A percentile compares a stretch with the other conserved stretches of the same genome.
Evolutionary conservation across 192 early-diverging fungal genomes (phyloP).

Genomic region (Tieghemiomyces parasiticus): DNA sequence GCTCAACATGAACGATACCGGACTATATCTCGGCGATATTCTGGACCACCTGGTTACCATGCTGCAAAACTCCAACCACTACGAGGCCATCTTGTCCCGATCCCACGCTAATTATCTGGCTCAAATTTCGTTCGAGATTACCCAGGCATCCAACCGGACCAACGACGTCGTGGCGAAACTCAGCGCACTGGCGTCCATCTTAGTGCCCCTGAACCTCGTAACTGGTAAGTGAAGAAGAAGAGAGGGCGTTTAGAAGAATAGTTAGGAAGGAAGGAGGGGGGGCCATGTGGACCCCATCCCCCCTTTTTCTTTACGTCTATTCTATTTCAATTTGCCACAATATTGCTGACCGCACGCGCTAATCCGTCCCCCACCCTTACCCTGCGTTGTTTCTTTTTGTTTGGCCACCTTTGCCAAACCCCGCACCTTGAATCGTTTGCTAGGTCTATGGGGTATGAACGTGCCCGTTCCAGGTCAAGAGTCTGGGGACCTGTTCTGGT

Average conservation of each 20-base stretch:
- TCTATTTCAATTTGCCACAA: too few species aligned
- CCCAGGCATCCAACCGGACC: conserved; percentile 59
- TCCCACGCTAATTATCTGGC: conserved; percentile 65
- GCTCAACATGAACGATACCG: conserved; percentile 29
- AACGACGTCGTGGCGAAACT: conserved; percentile 80
- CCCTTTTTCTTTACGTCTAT: too few species aligned
- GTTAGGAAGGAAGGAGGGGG: too few species aligned
- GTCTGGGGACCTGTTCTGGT: conserved; percentile 22
- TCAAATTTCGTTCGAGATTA: conserved; percentile 61
- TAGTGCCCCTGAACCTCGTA: conserved; percentile 82
- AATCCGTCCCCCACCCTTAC: too few species aligned
- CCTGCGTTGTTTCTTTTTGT: too few species aligned
- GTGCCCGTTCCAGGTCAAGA: conserved; percentile 32
- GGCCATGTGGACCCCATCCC: too few species aligned
- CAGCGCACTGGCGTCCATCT: conserved; percentile 73
- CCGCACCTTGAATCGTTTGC: too few species aligned
- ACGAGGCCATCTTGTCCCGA: conserved; percentile 50
- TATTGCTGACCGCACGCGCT: too few species aligned
- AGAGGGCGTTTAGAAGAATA: too few species aligned
- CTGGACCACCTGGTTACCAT: conserved; percentile 69
- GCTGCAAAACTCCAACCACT: conserved; percentile 62
- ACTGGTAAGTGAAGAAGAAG: too few species aligned
- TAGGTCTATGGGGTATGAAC: conserved; percentile 46
- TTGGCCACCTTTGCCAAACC: too few species aligned
- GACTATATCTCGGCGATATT: conserved; percentile 63